Conservation (phyloP, 2,329 filamentous ascomycete species). For the Graphilbum sp. region DNA sequence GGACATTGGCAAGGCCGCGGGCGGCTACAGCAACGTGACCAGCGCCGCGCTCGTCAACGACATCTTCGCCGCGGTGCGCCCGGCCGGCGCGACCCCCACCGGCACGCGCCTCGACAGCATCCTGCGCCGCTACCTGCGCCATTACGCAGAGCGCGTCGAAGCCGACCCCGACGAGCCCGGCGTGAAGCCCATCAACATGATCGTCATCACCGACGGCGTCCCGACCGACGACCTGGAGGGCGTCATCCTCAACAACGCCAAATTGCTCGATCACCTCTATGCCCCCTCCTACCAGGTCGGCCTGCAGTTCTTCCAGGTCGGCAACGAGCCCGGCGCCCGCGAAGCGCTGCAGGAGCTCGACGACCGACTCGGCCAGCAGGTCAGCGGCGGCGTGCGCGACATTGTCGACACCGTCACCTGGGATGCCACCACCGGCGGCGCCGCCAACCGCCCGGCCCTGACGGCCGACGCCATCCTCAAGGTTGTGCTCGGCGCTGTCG, state of each 20-base stretch:
- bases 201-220: slow-evolving; percentile 80
- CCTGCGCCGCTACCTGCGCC: slow-evolving; percentile 51
- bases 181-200: slow-evolving; percentile 73
- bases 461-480: slow-evolving; percentile 64
- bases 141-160: slow-evolving; percentile 22
- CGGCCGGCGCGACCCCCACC: slow-evolving; percentile 55
- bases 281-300: slow-evolving; percentile 73
- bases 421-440: slow-evolving; percentile 24
- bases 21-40: slow-evolving; percentile 49
- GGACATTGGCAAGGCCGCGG: slow-evolving; percentile 19
- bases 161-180: slow-evolving; percentile 17
- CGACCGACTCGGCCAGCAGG: slow-evolving; percentile 43
- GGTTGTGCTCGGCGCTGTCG: slow-evolving; percentile 62
- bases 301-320: slow-evolving; percentile 93
- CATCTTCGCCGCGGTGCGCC: slow-evolving; percentile 55
- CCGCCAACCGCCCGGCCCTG: slow-evolving; percentile 28
- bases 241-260: slow-evolving; percentile 49
- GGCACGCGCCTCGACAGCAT: slow-evolving; percentile 56
- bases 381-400: slow-evolving; percentile 43
- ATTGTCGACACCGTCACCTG: slow-evolving; percentile 87
- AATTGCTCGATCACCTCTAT: slow-evolving; percentile 50
- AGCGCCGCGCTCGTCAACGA: slow-evolving; percentile 38
- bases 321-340: slow-evolving; percentile 49
- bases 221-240: slow-evolving; percentile 65
- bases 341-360: slow-evolving; percentile 57